Percentiles rank a stretch among this genome's conserved stretches.
Conservation (phyloP, 129 eudicot genomes). For the Erigeron canadensis region DNA sequence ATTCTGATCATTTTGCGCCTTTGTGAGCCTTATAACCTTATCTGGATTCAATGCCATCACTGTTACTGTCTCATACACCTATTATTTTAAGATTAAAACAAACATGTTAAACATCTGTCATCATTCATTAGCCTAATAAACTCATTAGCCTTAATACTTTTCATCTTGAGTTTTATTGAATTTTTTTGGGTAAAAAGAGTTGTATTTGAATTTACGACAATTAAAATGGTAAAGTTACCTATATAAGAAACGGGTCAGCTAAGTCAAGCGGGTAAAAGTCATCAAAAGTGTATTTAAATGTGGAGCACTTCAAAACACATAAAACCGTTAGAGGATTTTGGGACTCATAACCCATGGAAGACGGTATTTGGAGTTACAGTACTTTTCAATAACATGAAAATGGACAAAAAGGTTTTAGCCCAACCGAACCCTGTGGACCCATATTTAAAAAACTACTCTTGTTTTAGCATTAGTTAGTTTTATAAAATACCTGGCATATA, state of each 20-base stretch:
- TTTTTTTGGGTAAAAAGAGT: no score
- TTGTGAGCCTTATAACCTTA: slow-evolving; percentile 45
- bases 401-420: background rate
- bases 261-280: background rate
- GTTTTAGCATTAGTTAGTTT: background rate
- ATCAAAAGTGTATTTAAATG: background rate
- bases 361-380: no score
- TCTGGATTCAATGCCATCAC: slow-evolving; percentile 65
- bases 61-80: slow-evolving; percentile 90
- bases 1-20: slow-evolving; percentile 50
- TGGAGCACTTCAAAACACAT: no score
- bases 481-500: slow-evolving; percentile 76
- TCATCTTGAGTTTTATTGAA: background rate
- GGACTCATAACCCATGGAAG: no score
- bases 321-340: no score
- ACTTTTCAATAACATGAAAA: no score
- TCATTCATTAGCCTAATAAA: background rate
- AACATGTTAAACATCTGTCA: background rate
- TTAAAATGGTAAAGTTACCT: background rate
- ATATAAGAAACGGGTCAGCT: background rate
- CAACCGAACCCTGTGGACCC: background rate
- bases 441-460: background rate
- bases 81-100: background rate
- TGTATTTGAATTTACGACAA: background rate
- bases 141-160: background rate